phyloP scores from a whole-genome alignment of 495 filamentous ascomycete genomes.

The Trichoderma virens region DNA sequence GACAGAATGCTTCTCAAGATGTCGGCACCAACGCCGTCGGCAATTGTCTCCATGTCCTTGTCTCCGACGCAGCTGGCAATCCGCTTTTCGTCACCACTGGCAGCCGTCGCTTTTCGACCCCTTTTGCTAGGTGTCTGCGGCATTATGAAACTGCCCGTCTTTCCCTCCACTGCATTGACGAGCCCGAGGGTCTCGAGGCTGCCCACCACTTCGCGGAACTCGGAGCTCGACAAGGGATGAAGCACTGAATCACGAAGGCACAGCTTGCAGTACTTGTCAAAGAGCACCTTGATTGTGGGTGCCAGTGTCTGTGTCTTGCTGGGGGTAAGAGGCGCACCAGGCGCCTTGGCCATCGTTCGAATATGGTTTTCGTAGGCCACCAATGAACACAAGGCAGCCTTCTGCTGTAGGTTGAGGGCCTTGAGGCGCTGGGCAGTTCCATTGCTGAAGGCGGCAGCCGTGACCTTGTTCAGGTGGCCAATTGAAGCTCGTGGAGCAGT shows the following conservation, averaged over 20 bases:
- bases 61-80: constrained; percentile 72
- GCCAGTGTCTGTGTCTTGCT: constrained; percentile 34
- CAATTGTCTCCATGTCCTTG: constrained; percentile 62
- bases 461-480: constrained; percentile 81
- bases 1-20: constrained; percentile 48
- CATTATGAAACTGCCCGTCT: constrained; percentile 53
- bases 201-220: constrained; percentile 90
- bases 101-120: constrained; percentile 33
- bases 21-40: constrained; percentile 56
- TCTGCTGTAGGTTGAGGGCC: constrained; percentile 89
- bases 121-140: constrained; percentile 54
- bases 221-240: constrained; percentile 75
- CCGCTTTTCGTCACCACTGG: constrained; percentile 53
- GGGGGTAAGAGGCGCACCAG: constrained; percentile 44
- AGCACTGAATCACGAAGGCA: constrained; percentile 80
- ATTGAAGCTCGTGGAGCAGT: constrained; percentile 89
- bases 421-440: constrained; percentile 75
- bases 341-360: constrained; percentile 26
- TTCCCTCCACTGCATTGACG: constrained; percentile 67
- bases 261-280: constrained; percentile 65
- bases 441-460: constrained; percentile 77
- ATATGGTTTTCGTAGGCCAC: constrained; percentile 69
- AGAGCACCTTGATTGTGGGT: constrained; percentile 71
- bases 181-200: constrained; percentile 80
- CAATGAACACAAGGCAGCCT: constrained; percentile 84